phyloP scores from a whole-genome alignment of 2,329 filamentous ascomycete species.

The Phoma sp. region DNA sequence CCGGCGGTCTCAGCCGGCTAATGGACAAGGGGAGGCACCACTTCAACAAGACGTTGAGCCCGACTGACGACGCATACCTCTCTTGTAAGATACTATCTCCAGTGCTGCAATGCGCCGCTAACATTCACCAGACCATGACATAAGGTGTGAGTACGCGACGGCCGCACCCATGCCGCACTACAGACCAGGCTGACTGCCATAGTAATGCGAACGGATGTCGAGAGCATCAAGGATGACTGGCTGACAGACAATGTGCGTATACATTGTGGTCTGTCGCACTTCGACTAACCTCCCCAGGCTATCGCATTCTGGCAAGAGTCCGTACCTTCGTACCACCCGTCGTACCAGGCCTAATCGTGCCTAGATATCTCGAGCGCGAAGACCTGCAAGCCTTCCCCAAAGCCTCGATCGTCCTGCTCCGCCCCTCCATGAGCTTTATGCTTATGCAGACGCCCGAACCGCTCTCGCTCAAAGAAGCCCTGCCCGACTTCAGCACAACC shows the following conservation, averaged over 20 bases:
- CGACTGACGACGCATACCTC: conserved; percentile 70
- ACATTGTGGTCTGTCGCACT: not conserved
- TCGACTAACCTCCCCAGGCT: conserved; percentile 62
- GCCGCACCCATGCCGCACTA: conserved; percentile 4
- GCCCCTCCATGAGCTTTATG: conserved; percentile 91
- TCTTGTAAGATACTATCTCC: conserved; percentile 64
- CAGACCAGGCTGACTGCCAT: conserved; percentile 29
- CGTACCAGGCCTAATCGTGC: conserved; percentile 6
- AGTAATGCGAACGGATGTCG: conserved; percentile 91
- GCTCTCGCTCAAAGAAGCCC: conserved; percentile 66
- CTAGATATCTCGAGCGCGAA: conserved; percentile 85
- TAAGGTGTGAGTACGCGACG: conserved; percentile 63
- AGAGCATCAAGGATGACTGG: conserved; percentile 91
- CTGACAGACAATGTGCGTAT: conserved; percentile 84
- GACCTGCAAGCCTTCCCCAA: conserved; percentile 80
- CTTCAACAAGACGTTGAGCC: conserved; percentile 47
- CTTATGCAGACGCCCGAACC: conserved; percentile 76
- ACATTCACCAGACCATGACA: conserved; percentile 64
- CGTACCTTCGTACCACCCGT: not conserved
- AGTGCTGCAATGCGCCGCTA: conserved; percentile 22
- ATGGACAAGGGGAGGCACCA: conserved; percentile 37
- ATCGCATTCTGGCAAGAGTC: conserved; percentile 99
- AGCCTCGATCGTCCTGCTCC: conserved; percentile 87
- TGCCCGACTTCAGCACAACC: conserved; percentile 80
- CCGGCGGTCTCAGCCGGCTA: conserved; percentile 31